These are phyloP conservation scores for Alternaria arbusti DNA, from an alignment of 2,329 filamentous ascomycete species.

Conservation along the genomic window DNA sequence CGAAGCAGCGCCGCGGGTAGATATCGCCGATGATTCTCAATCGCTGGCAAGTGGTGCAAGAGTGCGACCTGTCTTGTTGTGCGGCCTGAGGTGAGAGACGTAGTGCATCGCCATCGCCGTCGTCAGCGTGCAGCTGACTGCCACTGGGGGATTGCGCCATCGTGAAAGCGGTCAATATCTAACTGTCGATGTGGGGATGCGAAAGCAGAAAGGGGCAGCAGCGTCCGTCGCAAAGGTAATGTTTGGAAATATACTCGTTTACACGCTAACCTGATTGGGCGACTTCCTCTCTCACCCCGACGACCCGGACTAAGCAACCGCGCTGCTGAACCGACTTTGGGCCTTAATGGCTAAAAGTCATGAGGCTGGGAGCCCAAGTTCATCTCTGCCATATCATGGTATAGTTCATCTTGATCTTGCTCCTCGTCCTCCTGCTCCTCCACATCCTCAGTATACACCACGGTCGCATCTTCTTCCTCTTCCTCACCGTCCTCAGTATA, in stretches of 20 bases:
- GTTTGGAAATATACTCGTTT: neutral
- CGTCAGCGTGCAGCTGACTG: neutral
- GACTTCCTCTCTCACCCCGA: neutral
- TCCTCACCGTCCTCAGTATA: neutral
- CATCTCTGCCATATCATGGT: neutral
- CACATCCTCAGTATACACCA: neutral
- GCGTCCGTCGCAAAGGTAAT: neutral
- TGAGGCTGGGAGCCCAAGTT: neutral
- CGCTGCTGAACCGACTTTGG: neutral
- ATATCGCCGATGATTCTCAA: too few relatives aligned
- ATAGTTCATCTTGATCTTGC: neutral
- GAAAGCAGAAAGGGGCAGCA: neutral
- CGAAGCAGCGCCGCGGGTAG: too few relatives aligned
- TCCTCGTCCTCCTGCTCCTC: neutral
- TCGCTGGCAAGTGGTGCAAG: too few relatives aligned
- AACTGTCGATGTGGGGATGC: neutral
- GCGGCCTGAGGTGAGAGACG: neutral
- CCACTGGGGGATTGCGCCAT: neutral
- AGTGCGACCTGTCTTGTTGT: too few relatives aligned
- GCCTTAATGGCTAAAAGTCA: neutral
- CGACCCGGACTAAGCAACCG: neutral
- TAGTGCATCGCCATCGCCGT: neutral
- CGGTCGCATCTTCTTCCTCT: neutral
- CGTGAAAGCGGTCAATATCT: too few relatives aligned
- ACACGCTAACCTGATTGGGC: neutral